Evolutionary conservation across 1,139 yeast species (phyloP).

Genomic region (Suhomyces maxii): DNA sequence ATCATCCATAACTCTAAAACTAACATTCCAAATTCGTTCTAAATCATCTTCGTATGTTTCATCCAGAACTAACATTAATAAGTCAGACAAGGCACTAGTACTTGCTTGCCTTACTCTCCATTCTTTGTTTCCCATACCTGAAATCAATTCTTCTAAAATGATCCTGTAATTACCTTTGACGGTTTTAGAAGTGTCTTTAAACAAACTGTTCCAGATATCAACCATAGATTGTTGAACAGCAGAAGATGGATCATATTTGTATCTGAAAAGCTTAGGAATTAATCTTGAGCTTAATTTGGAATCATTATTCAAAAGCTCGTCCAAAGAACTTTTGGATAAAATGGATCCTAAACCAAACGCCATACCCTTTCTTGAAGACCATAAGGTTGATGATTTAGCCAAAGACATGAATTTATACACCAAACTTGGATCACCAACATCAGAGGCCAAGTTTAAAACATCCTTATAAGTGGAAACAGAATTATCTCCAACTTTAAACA

Average conservation of each 20-base stretch:
- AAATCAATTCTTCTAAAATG: slow-evolving; percentile 65
- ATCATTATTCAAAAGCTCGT: slow-evolving; percentile 58
- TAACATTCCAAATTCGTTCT: slow-evolving; percentile 81
- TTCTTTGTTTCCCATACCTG: slow-evolving; percentile 76
- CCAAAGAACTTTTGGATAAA: slow-evolving; percentile 74
- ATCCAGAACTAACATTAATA: slow-evolving; percentile 61
- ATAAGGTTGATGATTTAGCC: slow-evolving; percentile 82
- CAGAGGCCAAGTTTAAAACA: slow-evolving; percentile 82
- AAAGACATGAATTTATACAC: slow-evolving; percentile 93
- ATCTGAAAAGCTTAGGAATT: slow-evolving; percentile 81
- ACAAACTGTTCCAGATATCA: slow-evolving; percentile 80
- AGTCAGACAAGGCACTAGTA: slow-evolving; percentile 68
- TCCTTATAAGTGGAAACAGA: slow-evolving; percentile 88
- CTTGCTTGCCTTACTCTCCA: slow-evolving; percentile 96
- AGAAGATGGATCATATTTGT: slow-evolving; percentile 79
- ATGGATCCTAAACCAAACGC: slow-evolving; percentile 92
- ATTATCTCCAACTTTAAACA: slow-evolving; percentile 76
- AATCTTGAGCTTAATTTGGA: slow-evolving; percentile 55
- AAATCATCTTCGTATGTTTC: slow-evolving; percentile 53
- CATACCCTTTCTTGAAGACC: slow-evolving; percentile 93
- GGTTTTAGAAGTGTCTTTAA: slow-evolving; percentile 59
- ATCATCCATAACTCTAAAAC: slow-evolving; percentile 89
- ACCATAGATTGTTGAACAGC: slow-evolving; percentile 81
- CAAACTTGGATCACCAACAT: slow-evolving; percentile 92
- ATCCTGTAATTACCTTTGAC: slow-evolving; percentile 53